Base-by-base conservation (phyloP, 768 basidiomycete genomes). In the Gloeopeniophorella convolvens region DNA sequence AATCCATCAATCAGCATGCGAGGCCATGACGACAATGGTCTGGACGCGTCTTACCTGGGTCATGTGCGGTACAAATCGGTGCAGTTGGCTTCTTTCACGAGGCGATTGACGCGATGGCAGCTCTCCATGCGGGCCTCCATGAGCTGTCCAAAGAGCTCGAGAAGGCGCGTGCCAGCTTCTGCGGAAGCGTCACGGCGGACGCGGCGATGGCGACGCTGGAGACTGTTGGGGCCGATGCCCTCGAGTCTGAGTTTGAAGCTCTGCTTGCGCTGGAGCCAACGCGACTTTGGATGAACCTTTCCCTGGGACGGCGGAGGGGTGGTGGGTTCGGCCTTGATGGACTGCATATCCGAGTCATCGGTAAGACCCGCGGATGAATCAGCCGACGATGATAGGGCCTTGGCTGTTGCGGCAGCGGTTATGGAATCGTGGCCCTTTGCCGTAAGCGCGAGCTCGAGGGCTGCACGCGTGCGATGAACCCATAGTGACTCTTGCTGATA, bases 81-180 rank as follows among this genome's bases (percentile, higher is more conserved):
- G 46, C 67, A 65, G 58, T 70, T 73, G 37, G 72, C 72, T 44
- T 72, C 68, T 42, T 69, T 67, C 32, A 85, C 75, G 54, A 87
- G 69, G 40, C 73, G 74, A 55, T 77, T 77, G 45, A 84, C 71
- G 28, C 83, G 72, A 56, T 82, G 74, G 63, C 85, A 88, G 60
- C 82, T 85, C 65, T 86, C 85, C 75, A 88, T 79, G 47, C 85
- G 75, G 2, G 79, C 72, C 59, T 85, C 81, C 71, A 86, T 77
- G 70, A 88, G 80, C 52, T 78, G 75, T 50, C 82, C 82, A 60
- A 83, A 85, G 71, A 80, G 75, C 58, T 79, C 75, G 52, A 88
- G 68, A 45, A 88, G 73, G 46, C 72, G 76, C 23, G 79, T 74
- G 36, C 68, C 67, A 30, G 70, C 65, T 51, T 74, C 72, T n/a